Conservation (phyloP, 148 eudicot species). For the Simmondsia chinensis region DNA sequence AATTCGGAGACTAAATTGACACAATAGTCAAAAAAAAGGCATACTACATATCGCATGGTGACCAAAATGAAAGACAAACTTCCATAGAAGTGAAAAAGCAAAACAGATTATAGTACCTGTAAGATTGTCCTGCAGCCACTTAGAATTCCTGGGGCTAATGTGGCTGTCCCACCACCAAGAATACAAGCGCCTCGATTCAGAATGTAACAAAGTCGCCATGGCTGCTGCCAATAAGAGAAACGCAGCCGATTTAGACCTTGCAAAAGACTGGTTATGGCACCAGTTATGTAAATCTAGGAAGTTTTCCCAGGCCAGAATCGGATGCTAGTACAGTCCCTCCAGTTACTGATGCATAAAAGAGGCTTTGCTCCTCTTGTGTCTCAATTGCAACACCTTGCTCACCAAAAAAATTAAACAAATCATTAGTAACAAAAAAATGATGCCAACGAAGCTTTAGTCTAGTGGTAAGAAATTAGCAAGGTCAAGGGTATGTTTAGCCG, state of each 20-base stretch:
- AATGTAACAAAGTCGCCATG: slow-evolving; percentile 39
- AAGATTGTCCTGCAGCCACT: slow-evolving; percentile 73
- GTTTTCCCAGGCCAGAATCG: slow-evolving; percentile 39
- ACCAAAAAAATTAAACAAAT: not conserved
- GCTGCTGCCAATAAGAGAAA: slow-evolving; percentile 28
- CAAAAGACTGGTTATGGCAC: slow-evolving; percentile 22
- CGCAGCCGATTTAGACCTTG: slow-evolving; percentile 27
- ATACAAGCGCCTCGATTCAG: slow-evolving; percentile 49
- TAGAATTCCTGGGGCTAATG: slow-evolving; percentile 61
- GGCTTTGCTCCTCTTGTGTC: too few species aligned
- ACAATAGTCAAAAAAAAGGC: too few species aligned
- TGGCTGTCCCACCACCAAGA: slow-evolving; percentile 92
- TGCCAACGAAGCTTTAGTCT: too few species aligned
- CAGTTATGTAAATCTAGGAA: slow-evolving; percentile 12
- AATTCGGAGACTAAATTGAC: too few species aligned
- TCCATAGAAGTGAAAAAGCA: not conserved
- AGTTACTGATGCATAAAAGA: slow-evolving; percentile 4
- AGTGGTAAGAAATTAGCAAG: too few species aligned
- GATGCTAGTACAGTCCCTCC: not conserved
- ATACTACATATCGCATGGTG: too few species aligned
- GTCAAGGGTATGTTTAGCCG: too few species aligned
- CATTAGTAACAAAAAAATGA: too few species aligned
- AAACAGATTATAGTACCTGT: slow-evolving; percentile 26
- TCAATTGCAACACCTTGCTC: not conserved
- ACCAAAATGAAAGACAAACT: too few species aligned